Evolutionary conservation across 495 filamentous ascomycete species (phyloP).

Genomic region (Penicillium chermesinum): DNA sequence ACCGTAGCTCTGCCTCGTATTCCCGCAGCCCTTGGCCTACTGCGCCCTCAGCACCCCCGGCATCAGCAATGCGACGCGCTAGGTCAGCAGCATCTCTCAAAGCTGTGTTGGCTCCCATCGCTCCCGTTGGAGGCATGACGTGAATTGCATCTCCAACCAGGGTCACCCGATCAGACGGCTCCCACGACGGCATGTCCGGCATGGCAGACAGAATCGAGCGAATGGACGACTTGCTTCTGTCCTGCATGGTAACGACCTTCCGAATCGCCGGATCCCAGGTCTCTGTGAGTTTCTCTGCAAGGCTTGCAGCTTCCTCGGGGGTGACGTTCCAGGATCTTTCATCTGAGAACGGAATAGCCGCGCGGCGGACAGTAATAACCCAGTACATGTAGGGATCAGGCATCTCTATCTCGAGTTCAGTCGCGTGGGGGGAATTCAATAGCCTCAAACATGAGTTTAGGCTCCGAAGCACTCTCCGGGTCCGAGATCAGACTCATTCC

Average conservation of each 20-base stretch:
- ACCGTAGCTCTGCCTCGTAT: constrained; percentile 30
- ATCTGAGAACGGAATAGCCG: constrained; percentile 14
- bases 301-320: constrained; percentile 16
- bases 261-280: constrained; percentile 30
- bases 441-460: constrained; percentile 33
- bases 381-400: constrained; percentile 39
- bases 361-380: constrained; percentile 25
- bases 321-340: constrained; percentile 15
- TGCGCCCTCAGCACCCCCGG: constrained; percentile 22
- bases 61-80: constrained; percentile 22
- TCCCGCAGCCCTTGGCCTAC: constrained; percentile 14
- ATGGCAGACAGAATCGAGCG: constrained; percentile 33
- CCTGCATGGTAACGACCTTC: constrained; percentile 32
- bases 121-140: constrained; percentile 57
- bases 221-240: constrained; percentile 24
- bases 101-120: constrained; percentile 56
- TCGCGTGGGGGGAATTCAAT: constrained; percentile 25
- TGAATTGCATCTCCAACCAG: constrained; percentile 58
- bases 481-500: constrained; percentile 14
- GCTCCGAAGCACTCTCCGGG: constrained; percentile 18
- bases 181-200: constrained; percentile 32
- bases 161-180: constrained; percentile 43
- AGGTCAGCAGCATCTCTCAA: constrained; percentile 36
- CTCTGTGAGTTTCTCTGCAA: constrained; percentile 18
- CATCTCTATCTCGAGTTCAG: constrained; percentile 9